A percentile compares a stretch with the other conserved stretches of the same genome.
Evolutionary conservation across 116 monocot species (phyloP).

Genomic region (Papilionanthe hybrid): DNA sequence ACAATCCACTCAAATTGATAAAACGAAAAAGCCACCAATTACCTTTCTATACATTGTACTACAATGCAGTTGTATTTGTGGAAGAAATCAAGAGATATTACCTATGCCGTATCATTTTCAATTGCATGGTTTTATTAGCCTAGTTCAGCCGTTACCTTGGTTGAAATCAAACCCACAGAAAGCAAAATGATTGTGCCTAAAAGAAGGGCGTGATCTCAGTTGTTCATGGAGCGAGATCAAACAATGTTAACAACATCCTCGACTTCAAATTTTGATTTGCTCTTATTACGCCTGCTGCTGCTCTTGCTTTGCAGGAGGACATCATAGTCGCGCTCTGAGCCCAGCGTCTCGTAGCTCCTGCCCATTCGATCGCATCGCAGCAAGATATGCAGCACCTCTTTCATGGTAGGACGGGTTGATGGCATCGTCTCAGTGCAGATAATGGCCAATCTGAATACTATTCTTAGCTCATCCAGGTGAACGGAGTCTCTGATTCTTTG

Average conservation of each 20-base stretch:
- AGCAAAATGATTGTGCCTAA: too few relatives aligned
- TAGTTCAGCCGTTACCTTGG: too few relatives aligned
- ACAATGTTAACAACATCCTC: neutral
- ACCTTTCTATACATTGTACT: too few relatives aligned
- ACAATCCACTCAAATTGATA: too few relatives aligned
- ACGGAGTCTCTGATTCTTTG: conserved; percentile 23
- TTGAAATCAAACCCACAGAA: too few relatives aligned
- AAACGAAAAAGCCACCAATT: too few relatives aligned
- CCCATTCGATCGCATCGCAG: conserved; percentile 9
- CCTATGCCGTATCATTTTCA: too few relatives aligned
- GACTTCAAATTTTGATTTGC: neutral
- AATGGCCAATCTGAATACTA: conserved; percentile 48
- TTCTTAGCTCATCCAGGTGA: conserved; percentile 39
- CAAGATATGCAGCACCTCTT: conserved; percentile 64
- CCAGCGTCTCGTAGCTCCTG: neutral
- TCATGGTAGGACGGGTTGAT: conserved; percentile 59
- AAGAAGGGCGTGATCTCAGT: too few relatives aligned
- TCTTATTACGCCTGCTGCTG: neutral
- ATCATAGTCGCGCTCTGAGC: neutral
- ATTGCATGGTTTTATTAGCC: too few relatives aligned
- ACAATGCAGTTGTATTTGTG: too few relatives aligned
- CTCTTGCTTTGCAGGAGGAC: neutral
- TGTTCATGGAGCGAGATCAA: neutral
- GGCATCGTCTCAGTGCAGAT: conserved; percentile 51
- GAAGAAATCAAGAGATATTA: too few relatives aligned